Evolutionary conservation across 2,329 filamentous ascomycete species (phyloP).

Genomic region (Botrytis tulipae): DNA sequence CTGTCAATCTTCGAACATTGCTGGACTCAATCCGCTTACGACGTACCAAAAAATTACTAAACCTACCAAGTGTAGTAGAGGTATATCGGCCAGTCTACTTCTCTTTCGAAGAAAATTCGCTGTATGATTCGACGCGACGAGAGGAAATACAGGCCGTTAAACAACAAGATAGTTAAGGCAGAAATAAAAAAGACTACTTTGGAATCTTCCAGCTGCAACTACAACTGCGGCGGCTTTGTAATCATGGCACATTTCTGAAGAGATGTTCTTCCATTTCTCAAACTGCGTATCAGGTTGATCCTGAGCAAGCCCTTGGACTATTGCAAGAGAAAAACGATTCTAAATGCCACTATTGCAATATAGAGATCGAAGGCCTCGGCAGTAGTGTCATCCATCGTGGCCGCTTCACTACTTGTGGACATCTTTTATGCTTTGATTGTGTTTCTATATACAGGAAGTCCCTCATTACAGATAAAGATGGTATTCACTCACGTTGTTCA

Average conservation of each 20-base stretch:
- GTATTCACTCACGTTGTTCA: background rate
- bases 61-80: conserved; percentile 37
- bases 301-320: background rate
- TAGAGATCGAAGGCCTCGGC: background rate
- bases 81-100: conserved; percentile 37
- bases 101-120: conserved; percentile 34
- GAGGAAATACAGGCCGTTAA: conserved; percentile 39
- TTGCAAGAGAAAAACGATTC: background rate
- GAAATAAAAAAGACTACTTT: conserved; percentile 32
- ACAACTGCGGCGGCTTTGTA: conserved; percentile 49
- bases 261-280: background rate
- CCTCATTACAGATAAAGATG: background rate
- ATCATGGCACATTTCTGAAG: conserved; percentile 49
- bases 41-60: conserved; percentile 43
- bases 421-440: background rate
- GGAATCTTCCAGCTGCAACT: conserved; percentile 48
- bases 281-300: background rate
- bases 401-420: conserved; percentile 4
- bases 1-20: conserved; percentile 38
- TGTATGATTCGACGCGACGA: conserved; percentile 44
- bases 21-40: conserved; percentile 44
- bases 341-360: background rate
- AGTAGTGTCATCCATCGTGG: background rate
- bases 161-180: conserved; percentile 39
- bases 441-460: background rate